Evolutionary conservation across 352 stramenopile genomes (phyloP).

Genomic region (Phytophthora chlamydospora): DNA sequence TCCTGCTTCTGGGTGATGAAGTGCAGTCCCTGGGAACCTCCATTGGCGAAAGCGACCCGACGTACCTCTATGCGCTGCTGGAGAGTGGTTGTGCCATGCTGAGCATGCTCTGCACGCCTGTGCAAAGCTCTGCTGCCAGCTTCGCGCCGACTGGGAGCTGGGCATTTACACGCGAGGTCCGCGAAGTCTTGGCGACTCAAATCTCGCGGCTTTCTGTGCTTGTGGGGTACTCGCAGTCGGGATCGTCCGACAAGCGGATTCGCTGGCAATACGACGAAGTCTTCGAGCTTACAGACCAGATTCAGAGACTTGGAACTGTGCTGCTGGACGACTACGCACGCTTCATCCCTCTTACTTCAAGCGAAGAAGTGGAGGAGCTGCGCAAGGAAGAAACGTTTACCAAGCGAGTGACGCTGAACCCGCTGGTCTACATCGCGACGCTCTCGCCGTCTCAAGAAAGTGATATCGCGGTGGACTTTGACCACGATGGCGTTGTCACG

Average conservation of each 20-base stretch:
- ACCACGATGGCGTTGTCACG: constrained; percentile 33
- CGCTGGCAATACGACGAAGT: constrained; percentile 64
- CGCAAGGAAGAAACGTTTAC: constrained; percentile 63
- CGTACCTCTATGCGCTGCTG: constrained; percentile 64
- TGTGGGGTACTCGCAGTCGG: constrained; percentile 49
- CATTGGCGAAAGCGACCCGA: constrained; percentile 64
- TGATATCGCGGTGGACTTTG: constrained; percentile 33
- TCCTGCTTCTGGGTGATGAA: constrained; percentile 58
- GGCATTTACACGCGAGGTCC: constrained; percentile 65
- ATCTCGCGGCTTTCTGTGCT: constrained; percentile 61
- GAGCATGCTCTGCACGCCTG: constrained; percentile 57
- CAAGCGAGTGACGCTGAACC: constrained; percentile 69
- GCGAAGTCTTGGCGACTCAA: constrained; percentile 68
- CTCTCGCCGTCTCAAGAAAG: constrained; percentile 33
- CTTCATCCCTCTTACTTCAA: constrained; percentile 45
- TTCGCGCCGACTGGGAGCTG: constrained; percentile 58
- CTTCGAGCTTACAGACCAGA: constrained; percentile 70
- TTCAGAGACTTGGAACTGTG: constrained; percentile 53
- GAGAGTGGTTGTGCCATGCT: constrained; percentile 78
- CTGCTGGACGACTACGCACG: constrained; percentile 64
- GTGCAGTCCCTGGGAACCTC: constrained; percentile 57
- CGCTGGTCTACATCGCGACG: constrained; percentile 75
- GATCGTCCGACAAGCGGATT: constrained; percentile 35
- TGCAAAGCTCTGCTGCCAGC: constrained; percentile 32
- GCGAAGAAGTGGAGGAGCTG: constrained; percentile 62